Evolutionary conservation across 257 asterid genomes (phyloP), one percentile per base, ranked within the genome.

Genomic region (Lycium barbarum): DNA sequence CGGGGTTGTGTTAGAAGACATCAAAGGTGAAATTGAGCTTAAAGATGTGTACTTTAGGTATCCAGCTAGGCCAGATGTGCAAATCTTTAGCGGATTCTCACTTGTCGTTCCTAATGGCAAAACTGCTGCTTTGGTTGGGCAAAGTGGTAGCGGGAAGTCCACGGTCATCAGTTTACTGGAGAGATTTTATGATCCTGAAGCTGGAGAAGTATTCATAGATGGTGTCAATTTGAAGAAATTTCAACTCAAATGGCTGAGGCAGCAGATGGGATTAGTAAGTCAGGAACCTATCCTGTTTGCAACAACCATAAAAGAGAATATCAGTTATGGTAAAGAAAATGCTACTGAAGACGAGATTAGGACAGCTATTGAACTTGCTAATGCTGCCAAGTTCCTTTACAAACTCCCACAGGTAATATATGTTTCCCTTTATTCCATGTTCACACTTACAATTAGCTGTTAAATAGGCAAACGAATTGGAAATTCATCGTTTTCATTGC

Each of bases 91-190:
- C 3, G 96, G 94, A 10, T 92, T 93, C 62, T 89, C 95, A 0
- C 62, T 93, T 1, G 18, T 38, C 1, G 86, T 93, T 45, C 93
- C 94, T 2, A 83, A 84, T 83, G 96, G 96, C 1, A 89, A 88
- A 84, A 92, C 92, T 22, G 93, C 88, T 2, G 97, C 97, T 35
- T 79, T 93, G 88, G 97, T 93, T 38, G 97, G 97, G 81, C 94
- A 91, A 84, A 93, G 97, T 85, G 97, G 97, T 5, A 91, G 97
- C 49, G 96, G 97, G 9, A 93, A 93, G 83, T 93, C 97, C 1
- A 91, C 97, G 1, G 94, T 93, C 63, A 85, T 93, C 59, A 92
- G 97, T 87, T 89, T 93, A 49, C 86, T 93, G 57, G 96, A 92
- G 89, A 87, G 97, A 53, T 93, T 93, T 80, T 93, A 93, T 59